Base-by-base conservation (phyloP, 345 rosid species). In the Eucalyptus leucophloia region DNA sequence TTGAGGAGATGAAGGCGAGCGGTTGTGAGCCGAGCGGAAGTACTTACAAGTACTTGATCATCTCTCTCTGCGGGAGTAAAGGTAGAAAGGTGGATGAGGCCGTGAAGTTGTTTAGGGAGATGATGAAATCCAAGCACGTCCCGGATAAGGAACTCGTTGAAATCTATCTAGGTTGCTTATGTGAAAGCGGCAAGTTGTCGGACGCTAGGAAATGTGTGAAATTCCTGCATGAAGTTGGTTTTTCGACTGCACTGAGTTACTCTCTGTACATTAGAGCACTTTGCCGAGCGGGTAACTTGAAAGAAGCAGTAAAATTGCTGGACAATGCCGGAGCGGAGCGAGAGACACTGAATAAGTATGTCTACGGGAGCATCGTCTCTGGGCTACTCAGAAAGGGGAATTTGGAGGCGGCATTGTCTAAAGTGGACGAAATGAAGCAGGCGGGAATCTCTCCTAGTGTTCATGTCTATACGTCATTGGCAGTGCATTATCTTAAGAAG, bases 401-500 rank as follows among this genome's bases (percentile, higher is more conserved):
- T 87, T 50, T 93, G 42, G 94, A 94, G 92, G 92, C 94, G 62
- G 98, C 97, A 90, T 87, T 96, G 81, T 93, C 93, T 49, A 96
- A 95, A 93, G 93, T 97, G 87, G 92, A 94, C 5, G 92, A 92
- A 7, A 94, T 97, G 98, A 96, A 95, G 90, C 92, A 91, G 90
- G 91, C 87, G 12, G 96, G 97, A 69, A 89, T 93, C 85, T 80
- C 88, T 88, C 97, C 98, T 3, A 92, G 94, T 5, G 95, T 94
- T 60, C 98, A 96, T 88, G 96, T 94, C 49, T 96, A 96, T 34
- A 96, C 99, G 42, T 96, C 98, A 86, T 91, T 96, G 17, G 93
- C 95, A 26, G 94, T 93, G 58, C 94, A 96, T 87, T 96, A 92
- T 94, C 94, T 96, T 87, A 96, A 91, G 91, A 96, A 93, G 92